Percentiles rank a stretch among this genome's conserved stretches.
Conservation (phyloP, 768 basidiomycete species). For the Dioszegia aurantiaca region DNA sequence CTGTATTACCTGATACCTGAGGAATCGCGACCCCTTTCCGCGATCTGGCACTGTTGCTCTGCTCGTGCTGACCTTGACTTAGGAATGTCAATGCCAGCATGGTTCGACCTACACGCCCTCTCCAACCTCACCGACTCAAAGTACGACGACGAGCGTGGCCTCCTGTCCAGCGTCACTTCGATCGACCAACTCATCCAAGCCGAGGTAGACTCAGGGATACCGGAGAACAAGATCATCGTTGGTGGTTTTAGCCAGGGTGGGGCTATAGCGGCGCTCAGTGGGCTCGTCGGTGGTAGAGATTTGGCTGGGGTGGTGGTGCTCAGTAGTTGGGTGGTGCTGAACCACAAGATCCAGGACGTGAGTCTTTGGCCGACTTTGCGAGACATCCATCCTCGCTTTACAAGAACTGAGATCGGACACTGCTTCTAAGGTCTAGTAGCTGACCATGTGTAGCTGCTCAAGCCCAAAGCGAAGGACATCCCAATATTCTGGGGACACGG, state of each 20-base stretch:
- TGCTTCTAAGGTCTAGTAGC: not conserved
- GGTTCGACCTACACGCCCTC: conserved; percentile 76
- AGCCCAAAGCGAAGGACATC: conserved; percentile 60
- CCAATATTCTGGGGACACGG: conserved; percentile 90
- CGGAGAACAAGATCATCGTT: conserved; percentile 69
- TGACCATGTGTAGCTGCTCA: conserved; percentile 58
- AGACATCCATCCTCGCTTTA: too few species aligned
- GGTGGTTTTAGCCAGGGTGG: conserved; percentile 88
- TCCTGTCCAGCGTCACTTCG: conserved; percentile 63
- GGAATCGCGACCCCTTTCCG: too few species aligned
- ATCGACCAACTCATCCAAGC: conserved; percentile 69
- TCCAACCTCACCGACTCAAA: conserved; percentile 46
- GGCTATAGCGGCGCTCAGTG: conserved; percentile 72
- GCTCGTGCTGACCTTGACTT: not conserved
- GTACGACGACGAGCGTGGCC: conserved; percentile 71
- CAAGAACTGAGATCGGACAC: too few species aligned
- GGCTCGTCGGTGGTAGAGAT: conserved; percentile 64
- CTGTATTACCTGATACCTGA: too few species aligned
- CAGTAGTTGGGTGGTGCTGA: conserved; percentile 76
- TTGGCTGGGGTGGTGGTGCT: conserved; percentile 70
- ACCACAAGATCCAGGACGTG: conserved; percentile 59
- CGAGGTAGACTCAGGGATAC: conserved; percentile 71
- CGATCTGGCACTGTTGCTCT: not conserved
- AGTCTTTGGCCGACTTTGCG: conserved; percentile 20
- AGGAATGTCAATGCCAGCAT: conserved; percentile 52